These are phyloP conservation scores for Phialophora verrucosa DNA, from an alignment of 2,329 filamentous ascomycete species.

Conservation along the genomic window DNA sequence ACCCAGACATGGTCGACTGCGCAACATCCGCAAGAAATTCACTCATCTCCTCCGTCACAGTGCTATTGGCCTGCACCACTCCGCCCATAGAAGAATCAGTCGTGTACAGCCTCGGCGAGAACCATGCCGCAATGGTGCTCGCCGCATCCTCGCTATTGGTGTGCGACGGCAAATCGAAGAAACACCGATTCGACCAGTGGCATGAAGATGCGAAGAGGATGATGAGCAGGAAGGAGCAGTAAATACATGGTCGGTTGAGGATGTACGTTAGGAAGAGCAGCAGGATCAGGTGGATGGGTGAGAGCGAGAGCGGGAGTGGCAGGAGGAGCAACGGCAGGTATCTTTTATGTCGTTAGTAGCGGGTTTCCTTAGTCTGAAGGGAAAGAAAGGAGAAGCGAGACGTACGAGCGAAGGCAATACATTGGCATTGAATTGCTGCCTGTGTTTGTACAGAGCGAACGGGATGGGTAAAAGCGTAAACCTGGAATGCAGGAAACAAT, in stretches of 20 bases:
- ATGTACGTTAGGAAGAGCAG: slow-evolving; percentile 94
- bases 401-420: slow-evolving; percentile 71
- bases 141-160: slow-evolving; percentile 47
- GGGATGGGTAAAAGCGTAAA: neutral
- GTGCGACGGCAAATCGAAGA: slow-evolving; percentile 77
- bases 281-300: slow-evolving; percentile 79
- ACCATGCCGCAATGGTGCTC: slow-evolving; percentile 64
- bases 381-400: neutral
- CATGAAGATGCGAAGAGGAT: slow-evolving; percentile 92
- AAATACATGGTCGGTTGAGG: slow-evolving; percentile 94
- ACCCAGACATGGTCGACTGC: slow-evolving; percentile 71
- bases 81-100: slow-evolving; percentile 22
- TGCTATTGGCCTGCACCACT: slow-evolving; percentile 29
- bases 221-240: slow-evolving; percentile 93
- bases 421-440: slow-evolving; percentile 47
- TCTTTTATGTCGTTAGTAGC: slow-evolving; percentile 15
- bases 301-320: slow-evolving; percentile 75
- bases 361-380: slow-evolving; percentile 27
- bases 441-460: neutral
- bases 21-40: slow-evolving; percentile 56
- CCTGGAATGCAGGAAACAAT: neutral
- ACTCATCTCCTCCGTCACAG: slow-evolving; percentile 42
- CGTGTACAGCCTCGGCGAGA: slow-evolving; percentile 71
- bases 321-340: slow-evolving; percentile 89
- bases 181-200: slow-evolving; percentile 86